phyloP scores from a whole-genome alignment of 192 early-diverging fungal species.

The Funneliformis mosseae region DNA sequence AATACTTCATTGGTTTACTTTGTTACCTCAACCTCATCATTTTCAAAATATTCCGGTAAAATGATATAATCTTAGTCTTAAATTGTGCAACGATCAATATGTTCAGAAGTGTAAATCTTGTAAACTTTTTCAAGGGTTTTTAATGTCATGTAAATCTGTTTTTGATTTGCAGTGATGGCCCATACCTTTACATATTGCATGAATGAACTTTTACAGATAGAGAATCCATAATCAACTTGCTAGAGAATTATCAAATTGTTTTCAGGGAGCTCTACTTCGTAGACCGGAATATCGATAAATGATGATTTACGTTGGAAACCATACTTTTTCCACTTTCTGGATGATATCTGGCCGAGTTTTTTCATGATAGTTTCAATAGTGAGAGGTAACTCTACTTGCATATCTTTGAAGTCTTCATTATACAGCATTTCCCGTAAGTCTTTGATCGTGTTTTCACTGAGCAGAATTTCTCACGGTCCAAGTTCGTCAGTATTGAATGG shows the following conservation, averaged over 20 bases:
- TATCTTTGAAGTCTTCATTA: too few species aligned
- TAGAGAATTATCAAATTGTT: not conserved
- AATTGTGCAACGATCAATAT: not conserved
- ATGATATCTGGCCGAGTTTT: conserved; percentile 10
- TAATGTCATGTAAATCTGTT: conserved; percentile 4
- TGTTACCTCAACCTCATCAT: not conserved
- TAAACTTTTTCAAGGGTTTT: conserved; percentile 7
- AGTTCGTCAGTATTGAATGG: conserved; percentile 25
- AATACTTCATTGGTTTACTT: not conserved
- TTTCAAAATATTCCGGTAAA: conserved; percentile 1
- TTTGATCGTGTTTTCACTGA: conserved; percentile 16
- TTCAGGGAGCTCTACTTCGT: not conserved
- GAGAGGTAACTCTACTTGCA: not conserved
- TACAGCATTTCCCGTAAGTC: not conserved
- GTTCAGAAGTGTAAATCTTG: not conserved
- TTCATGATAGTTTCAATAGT: not conserved
- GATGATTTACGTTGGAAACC: not conserved
- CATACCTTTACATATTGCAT: conserved; percentile 19
- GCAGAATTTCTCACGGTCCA: conserved; percentile 19
- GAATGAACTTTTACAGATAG: not conserved
- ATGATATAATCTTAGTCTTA: not conserved
- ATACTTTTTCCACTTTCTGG: conserved; percentile 3
- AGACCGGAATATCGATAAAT: not conserved
- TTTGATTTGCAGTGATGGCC: not conserved
- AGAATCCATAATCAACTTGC: conserved; percentile 24